Evolutionary conservation across 768 basidiomycete genomes (phyloP), one percentile per base, ranked within the genome.

Genomic region (Hortiboletus flavorubellus): DNA sequence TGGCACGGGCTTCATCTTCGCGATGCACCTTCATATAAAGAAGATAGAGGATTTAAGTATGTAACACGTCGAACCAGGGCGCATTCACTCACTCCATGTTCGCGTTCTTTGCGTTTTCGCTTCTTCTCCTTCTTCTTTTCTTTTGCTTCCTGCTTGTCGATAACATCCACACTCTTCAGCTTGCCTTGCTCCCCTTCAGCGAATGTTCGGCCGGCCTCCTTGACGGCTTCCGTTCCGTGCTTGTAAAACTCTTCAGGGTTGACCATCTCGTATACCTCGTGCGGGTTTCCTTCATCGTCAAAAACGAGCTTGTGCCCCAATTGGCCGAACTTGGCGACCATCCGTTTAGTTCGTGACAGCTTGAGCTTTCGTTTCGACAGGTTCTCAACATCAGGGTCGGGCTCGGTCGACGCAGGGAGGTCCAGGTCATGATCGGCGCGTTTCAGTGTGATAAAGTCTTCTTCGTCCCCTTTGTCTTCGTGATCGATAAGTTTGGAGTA

Each of bases 61-160:
- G 11, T 6, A 29, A 34, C 46, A 63, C 34, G 16, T 7, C 10
- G 15, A 23, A 35, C 47, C 30, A 44, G 6, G 14, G 8, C 23
- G 11, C 4, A 34, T 34, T 34, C 35, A 54, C 66, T 61, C 51
- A 70, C 75, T 37, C 54, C 72, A 51, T 72, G 76, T 65, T 91
- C 89, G 37, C 81, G 78, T 53, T 92, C 88, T 73, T 95, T 96
- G 65, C 90, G 76, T 74, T 94, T 96, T 59, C 91, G 76, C 77
- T 96, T 97, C 80, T 91, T 94, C 70, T 97, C 95, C 59, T 80
- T 75, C 73, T 86, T 89, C 80, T 93, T 95, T 66, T 89, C 91
- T 69, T 80, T 88, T 7, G 90, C 93, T 62, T 91, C 83, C 55
- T 82, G 81, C 72, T 89, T 89, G 74, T 99, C 96, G 43, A 74